Evolutionary conservation across 2,329 filamentous ascomycete species (phyloP).

Genomic region (Fusarium sp.): DNA sequence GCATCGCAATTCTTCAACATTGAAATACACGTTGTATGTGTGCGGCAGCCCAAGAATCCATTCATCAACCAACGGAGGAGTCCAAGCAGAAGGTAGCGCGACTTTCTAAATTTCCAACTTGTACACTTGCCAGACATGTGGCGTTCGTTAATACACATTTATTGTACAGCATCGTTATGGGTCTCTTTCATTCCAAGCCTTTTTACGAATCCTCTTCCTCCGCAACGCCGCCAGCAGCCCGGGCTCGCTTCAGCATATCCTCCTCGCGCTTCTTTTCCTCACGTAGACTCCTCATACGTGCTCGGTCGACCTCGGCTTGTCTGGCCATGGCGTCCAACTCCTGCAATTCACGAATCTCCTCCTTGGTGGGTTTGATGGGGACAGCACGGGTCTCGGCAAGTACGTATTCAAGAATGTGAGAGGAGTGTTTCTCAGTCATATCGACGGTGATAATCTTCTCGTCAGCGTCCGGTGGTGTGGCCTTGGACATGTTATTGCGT

Average conservation of each 20-base stretch:
- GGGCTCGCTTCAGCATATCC: constrained; percentile 55
- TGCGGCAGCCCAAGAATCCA: background rate
- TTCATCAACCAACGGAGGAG: background rate
- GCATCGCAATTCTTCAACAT: background rate
- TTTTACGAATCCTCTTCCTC: constrained; percentile 46
- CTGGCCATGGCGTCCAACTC: constrained; percentile 64
- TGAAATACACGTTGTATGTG: background rate
- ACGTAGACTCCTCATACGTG: constrained; percentile 60
- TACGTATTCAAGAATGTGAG: constrained; percentile 70
- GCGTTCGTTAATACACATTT: constrained; percentile 42
- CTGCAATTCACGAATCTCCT: constrained; percentile 68
- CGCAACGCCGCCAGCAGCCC: constrained; percentile 50
- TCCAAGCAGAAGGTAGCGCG: constrained; percentile 4
- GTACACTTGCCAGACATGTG: constrained; percentile 41
- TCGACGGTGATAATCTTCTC: constrained; percentile 66
- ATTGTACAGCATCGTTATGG: constrained; percentile 42
- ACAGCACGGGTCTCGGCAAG: constrained; percentile 69
- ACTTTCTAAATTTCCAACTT: constrained; percentile 37
- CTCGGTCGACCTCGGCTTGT: constrained; percentile 63
- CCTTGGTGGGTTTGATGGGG: constrained; percentile 63
- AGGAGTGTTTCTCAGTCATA: constrained; percentile 70
- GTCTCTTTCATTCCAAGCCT: background rate
- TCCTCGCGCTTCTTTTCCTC: constrained; percentile 70
- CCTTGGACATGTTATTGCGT: constrained; percentile 56
- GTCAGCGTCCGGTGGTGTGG: constrained; percentile 57